Conservation (phyloP, 208 protist species). For the Wallacemonas collosoma region DNA sequence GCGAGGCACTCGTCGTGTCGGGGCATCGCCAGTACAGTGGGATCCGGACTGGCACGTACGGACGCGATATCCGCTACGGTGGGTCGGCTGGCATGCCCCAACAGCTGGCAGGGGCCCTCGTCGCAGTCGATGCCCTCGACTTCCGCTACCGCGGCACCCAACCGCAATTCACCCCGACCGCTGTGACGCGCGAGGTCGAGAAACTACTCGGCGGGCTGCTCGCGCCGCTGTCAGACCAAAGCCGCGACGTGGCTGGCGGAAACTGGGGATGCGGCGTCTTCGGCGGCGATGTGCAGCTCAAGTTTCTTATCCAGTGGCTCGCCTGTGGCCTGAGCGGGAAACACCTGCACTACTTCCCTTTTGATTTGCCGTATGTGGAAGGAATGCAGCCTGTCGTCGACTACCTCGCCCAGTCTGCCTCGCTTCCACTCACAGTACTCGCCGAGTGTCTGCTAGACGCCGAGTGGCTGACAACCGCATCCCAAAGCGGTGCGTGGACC, state of each 20-base stretch:
- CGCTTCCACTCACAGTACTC: background rate
- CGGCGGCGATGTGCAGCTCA: conserved; percentile 66
- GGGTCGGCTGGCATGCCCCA: conserved; percentile 4
- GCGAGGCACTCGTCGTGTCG: conserved; percentile 48
- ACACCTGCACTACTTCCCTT: conserved; percentile 46
- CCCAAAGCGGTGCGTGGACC: background rate
- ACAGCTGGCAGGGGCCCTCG: conserved; percentile 21
- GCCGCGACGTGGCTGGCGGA: conserved; percentile 37
- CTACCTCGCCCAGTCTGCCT: background rate
- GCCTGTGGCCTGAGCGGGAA: conserved; percentile 38
- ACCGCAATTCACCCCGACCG: conserved; percentile 19
- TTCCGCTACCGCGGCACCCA: conserved; percentile 23
- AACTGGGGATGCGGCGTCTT: conserved; percentile 88
- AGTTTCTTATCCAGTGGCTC: conserved; percentile 61
- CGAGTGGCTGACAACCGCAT: background rate
- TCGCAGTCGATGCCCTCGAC: conserved; percentile 37
- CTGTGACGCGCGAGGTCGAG: conserved; percentile 23
- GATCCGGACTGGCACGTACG: conserved; percentile 44
- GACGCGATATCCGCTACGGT: conserved; percentile 29
- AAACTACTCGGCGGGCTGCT: conserved; percentile 28
- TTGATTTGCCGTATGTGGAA: conserved; percentile 19
- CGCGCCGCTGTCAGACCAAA: background rate
- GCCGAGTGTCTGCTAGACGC: background rate
- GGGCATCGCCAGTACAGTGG: conserved; percentile 32
- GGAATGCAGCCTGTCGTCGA: conserved; percentile 11